These are phyloP conservation scores for Lasiodiplodia citricola DNA, from an alignment of 2,329 filamentous ascomycete genomes.

Conservation along the genomic window DNA sequence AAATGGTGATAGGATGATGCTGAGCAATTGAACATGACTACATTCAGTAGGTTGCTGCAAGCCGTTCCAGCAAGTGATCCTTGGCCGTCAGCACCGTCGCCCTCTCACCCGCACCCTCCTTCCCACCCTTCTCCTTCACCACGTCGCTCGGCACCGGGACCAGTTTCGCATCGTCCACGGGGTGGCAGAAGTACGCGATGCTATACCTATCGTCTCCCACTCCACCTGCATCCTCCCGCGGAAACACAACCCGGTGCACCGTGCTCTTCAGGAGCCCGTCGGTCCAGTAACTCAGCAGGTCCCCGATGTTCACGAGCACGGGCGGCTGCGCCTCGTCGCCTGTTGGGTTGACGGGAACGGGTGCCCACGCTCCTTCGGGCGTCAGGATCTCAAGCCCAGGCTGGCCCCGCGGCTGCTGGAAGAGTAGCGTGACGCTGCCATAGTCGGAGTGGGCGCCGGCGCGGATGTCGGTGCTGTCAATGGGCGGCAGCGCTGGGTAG, in stretches of 20 bases:
- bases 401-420: slow-evolving; percentile 77
- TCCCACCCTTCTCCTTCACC: slow-evolving; percentile 44
- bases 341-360: slow-evolving; percentile 56
- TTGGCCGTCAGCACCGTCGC: slow-evolving; percentile 60
- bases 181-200: slow-evolving; percentile 69
- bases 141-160: slow-evolving; percentile 60
- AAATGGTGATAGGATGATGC: not conserved
- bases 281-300: slow-evolving; percentile 85
- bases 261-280: slow-evolving; percentile 85
- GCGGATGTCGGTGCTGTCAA: slow-evolving; percentile 69
- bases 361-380: slow-evolving; percentile 52
- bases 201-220: slow-evolving; percentile 57
- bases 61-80: slow-evolving; percentile 62
- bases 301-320: slow-evolving; percentile 74
- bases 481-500: slow-evolving; percentile 49
- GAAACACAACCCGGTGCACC: slow-evolving; percentile 85
- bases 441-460: slow-evolving; percentile 92
- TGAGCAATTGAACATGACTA: slow-evolving; percentile 15
- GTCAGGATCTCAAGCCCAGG: slow-evolving; percentile 84
- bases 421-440: slow-evolving; percentile 71
- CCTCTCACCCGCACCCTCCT: slow-evolving; percentile 43
- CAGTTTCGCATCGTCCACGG: slow-evolving; percentile 59
- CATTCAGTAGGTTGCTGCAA: slow-evolving; percentile 64
- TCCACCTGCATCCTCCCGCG: slow-evolving; percentile 42
- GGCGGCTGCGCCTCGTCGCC: slow-evolving; percentile 66